Evolutionary conservation across 2,329 filamentous ascomycete genomes (phyloP).

Genomic region (Sporothrix humicola): DNA sequence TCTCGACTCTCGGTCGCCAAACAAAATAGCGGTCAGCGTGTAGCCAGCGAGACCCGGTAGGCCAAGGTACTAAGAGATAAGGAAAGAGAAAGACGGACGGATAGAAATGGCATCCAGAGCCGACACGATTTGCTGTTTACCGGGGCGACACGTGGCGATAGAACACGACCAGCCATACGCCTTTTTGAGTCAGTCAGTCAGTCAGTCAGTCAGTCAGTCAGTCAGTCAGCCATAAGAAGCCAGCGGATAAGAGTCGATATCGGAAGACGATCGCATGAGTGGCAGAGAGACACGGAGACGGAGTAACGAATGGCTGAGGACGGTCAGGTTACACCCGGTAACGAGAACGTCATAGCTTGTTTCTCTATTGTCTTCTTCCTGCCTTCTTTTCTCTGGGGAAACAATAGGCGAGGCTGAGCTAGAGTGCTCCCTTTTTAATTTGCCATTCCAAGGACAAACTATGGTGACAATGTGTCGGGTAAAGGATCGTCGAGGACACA

Average conservation of each 20-base stretch:
- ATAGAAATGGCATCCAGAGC: background rate
- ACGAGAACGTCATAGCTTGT: no score
- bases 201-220: background rate
- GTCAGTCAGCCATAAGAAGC: background rate
- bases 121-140: background rate
- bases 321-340: background rate
- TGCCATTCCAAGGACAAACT: background rate
- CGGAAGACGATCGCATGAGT: background rate
- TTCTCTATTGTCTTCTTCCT: background rate
- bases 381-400: background rate
- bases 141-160: background rate
- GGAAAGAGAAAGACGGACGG: no score
- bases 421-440: background rate
- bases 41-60: background rate
- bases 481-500: background rate
- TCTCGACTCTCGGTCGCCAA: background rate
- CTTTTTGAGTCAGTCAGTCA: background rate
- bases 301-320: background rate
- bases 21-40: background rate
- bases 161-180: background rate
- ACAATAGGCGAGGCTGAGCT: slow-evolving; percentile 15
- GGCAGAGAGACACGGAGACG: no score
- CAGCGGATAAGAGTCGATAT: background rate
- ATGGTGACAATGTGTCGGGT: slow-evolving; percentile 1
- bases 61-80: background rate